These are phyloP conservation scores for Leishmania tropica DNA, from an alignment of 208 protist species.

Conservation along the genomic window DNA sequence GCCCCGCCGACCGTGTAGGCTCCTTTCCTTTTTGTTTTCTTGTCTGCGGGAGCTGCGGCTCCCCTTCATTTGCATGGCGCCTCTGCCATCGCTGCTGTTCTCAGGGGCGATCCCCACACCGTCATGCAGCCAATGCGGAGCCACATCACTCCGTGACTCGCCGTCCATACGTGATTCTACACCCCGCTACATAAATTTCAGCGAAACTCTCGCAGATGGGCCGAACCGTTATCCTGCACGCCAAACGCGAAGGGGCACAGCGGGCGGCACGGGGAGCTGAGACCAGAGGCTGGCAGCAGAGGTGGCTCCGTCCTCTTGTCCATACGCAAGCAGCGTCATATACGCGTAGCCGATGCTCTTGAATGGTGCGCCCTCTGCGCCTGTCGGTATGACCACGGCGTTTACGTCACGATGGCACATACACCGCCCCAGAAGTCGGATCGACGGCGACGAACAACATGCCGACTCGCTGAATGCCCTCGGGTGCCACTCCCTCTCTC, in stretches of 20 bases:
- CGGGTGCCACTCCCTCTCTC: neutral
- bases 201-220: neutral
- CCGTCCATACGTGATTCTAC: neutral
- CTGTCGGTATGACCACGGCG: neutral
- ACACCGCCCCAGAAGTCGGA: neutral
- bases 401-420: neutral
- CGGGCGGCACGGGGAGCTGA: neutral
- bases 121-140: neutral
- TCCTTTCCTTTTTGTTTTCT: neutral
- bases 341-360: no score
- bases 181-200: neutral
- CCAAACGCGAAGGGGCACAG: neutral
- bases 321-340: neutral
- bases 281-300: neutral
- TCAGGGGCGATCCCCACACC: no score
- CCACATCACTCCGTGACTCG: neutral
- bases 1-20: neutral
- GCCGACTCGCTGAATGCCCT: neutral
- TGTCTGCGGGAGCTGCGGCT: neutral
- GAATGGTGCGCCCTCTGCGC: neutral
- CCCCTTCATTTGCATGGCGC: neutral
- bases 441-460: neutral
- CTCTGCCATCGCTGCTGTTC: neutral
- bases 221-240: no score
- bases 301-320: neutral